Percentiles rank a stretch among this genome's conserved stretches.
phyloP scores from a whole-genome alignment of 1,139 yeast species.

The Hyphopichia fennica region DNA sequence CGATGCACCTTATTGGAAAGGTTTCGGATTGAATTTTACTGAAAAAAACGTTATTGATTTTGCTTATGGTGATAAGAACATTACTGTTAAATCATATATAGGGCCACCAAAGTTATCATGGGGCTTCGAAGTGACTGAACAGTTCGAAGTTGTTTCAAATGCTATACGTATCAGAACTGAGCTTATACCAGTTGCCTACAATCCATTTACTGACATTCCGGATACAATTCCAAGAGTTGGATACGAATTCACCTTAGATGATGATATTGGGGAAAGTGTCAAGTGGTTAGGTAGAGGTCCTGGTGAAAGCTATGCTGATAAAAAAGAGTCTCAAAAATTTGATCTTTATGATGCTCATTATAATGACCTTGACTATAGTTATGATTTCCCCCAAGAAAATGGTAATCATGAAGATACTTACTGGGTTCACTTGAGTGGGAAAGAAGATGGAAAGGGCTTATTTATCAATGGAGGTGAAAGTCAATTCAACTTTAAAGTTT shows the following conservation, averaged over 20 bases:
- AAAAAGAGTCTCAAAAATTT: conserved; percentile 22
- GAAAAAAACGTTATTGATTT: conserved; percentile 6
- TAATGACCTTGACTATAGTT: conserved; percentile 17
- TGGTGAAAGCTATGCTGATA: conserved; percentile 32
- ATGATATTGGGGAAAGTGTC: conserved; percentile 11
- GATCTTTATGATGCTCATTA: conserved; percentile 17
- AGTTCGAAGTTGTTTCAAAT: conserved; percentile 6
- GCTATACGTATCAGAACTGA: conserved; percentile 7
- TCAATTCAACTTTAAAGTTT: conserved; percentile 17
- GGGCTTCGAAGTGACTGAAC: conserved; percentile 12
- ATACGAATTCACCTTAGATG: conserved; percentile 13
- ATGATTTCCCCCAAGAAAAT: conserved; percentile 37
- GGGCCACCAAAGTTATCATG: conserved; percentile 15
- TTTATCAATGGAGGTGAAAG: conserved; percentile 4
- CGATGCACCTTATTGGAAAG: conserved; percentile 16
- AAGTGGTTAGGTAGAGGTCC: conserved; percentile 35
- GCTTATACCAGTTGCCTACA: conserved; percentile 7
- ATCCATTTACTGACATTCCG: conserved; percentile 8
- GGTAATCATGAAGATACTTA: conserved; percentile 32
- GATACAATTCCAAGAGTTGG: conserved; percentile 15
- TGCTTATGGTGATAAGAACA: not conserved
- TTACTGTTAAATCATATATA: conserved; percentile 7
- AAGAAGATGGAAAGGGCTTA: conserved; percentile 3
- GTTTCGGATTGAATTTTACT: conserved; percentile 13
- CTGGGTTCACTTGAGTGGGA: conserved; percentile 18